phyloP scores from a whole-genome alignment of 2,329 filamentous ascomycete genomes.

The Alternaria arbusti region DNA sequence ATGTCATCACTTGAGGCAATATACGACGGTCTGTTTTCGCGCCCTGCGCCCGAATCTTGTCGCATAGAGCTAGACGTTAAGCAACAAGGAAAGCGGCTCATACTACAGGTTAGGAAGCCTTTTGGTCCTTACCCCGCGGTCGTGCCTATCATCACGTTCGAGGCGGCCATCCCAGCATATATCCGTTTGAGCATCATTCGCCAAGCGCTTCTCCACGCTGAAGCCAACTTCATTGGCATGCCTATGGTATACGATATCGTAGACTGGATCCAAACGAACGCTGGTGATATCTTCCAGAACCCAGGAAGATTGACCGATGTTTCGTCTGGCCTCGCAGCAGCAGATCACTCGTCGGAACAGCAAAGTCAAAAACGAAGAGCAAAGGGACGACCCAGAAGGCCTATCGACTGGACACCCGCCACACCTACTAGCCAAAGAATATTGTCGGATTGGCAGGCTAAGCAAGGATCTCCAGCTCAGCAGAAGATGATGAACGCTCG shows the following conservation, averaged over 20 bases:
- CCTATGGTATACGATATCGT: slow-evolving; percentile 90
- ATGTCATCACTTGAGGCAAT: slow-evolving; percentile 84
- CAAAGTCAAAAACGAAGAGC: slow-evolving; percentile 20
- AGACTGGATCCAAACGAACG: slow-evolving; percentile 88
- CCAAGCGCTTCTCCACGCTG: slow-evolving; percentile 74
- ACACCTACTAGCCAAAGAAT: slow-evolving; percentile 64
- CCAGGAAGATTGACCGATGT: slow-evolving; percentile 87
- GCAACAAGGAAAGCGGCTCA: slow-evolving; percentile 53
- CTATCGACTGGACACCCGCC: slow-evolving; percentile 70
- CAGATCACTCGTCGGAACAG: slow-evolving; percentile 41
- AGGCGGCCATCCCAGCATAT: slow-evolving; percentile 78
- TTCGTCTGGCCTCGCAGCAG: slow-evolving; percentile 72
- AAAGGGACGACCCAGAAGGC: slow-evolving; percentile 49
- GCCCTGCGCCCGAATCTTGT: slow-evolving; percentile 68
- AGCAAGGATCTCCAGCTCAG: slow-evolving; percentile 69
- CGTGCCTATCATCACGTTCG: slow-evolving; percentile 72
- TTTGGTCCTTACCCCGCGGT: slow-evolving; percentile 72
- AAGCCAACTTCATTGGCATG: slow-evolving; percentile 75
- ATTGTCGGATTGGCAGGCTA: slow-evolving; percentile 68
- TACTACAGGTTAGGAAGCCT: slow-evolving; percentile 73
- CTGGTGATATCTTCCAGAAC: slow-evolving; percentile 80
- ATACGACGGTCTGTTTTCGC: slow-evolving; percentile 68
- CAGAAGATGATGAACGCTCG: slow-evolving; percentile 77
- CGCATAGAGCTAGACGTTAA: slow-evolving; percentile 69
- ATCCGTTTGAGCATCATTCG: slow-evolving; percentile 89